Conservation (phyloP, 768 basidiomycete genomes). For the Mycena indigotica region DNA sequence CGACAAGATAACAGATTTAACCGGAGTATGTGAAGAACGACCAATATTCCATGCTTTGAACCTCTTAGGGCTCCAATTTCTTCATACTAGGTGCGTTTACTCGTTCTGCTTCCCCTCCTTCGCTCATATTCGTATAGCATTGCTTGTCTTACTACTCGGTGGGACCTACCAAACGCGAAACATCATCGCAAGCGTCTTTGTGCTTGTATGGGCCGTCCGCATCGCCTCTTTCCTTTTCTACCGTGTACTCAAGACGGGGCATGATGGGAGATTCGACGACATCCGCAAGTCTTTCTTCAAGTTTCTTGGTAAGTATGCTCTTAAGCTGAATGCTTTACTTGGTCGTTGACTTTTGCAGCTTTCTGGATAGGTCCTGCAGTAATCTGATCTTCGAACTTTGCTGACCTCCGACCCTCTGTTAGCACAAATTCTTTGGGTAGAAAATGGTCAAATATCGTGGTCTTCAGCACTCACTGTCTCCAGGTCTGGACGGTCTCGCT, state of each 20-base stretch:
- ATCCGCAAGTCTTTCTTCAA: constrained; percentile 68
- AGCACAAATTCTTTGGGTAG: constrained; percentile 63
- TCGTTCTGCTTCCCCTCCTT: too few species aligned
- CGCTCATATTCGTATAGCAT: constrained; percentile 1
- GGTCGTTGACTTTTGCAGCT: constrained; percentile 30
- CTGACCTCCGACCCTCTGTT: background rate
- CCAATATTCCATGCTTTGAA: background rate
- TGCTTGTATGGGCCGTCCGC: constrained; percentile 66
- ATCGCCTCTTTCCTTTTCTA: constrained; percentile 69
- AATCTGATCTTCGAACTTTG: background rate
- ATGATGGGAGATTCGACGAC: constrained; percentile 67
- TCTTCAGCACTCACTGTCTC: background rate
- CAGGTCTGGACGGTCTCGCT: constrained; percentile 66
- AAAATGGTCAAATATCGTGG: too few species aligned
- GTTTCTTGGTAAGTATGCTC: constrained; percentile 48
- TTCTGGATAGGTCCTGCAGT: constrained; percentile 54
- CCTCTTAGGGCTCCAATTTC: constrained; percentile 59
- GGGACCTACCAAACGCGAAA: constrained; percentile 63
- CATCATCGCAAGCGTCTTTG: constrained; percentile 46
- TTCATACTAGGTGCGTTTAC: constrained; percentile 52
- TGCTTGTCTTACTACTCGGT: constrained; percentile 64
- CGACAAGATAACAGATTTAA: constrained; percentile 76
- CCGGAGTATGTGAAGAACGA: constrained; percentile 39
- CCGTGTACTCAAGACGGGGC: constrained; percentile 69
- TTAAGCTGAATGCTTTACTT: background rate